These are phyloP conservation scores for Lupinus albus DNA, from an alignment of 306 rosid species.

Conservation along the genomic window DNA sequence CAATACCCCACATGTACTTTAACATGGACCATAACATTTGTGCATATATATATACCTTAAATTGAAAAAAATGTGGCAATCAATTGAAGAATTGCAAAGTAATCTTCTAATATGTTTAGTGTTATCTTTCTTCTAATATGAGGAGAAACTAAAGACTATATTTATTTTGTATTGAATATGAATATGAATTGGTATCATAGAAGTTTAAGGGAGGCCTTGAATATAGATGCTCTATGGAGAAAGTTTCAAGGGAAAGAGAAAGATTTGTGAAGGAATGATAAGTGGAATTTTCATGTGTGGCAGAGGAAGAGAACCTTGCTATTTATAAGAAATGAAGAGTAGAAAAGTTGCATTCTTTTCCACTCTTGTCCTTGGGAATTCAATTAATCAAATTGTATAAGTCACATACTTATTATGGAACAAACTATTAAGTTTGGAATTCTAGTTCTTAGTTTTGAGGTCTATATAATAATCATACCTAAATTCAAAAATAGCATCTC, in stretches of 20 bases:
- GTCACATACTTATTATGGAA: background rate
- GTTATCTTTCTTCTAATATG: background rate
- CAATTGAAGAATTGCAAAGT: background rate
- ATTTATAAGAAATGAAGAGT: slow-evolving; percentile 23
- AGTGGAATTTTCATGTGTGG: slow-evolving; percentile 18
- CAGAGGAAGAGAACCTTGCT: slow-evolving; percentile 2
- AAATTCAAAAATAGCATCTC: no score
- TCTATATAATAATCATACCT: no score
- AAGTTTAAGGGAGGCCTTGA: background rate
- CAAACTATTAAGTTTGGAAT: no score
- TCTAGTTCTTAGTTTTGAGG: no score
- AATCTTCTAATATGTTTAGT: background rate
- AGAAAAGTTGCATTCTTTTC: background rate
- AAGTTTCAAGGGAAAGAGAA: background rate
- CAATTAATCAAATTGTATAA: background rate
- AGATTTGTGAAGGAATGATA: background rate
- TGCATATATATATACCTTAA: slow-evolving; percentile 26
- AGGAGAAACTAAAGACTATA: background rate
- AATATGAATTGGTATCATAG: background rate
- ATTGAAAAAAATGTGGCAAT: slow-evolving; percentile 40
- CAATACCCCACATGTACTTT: background rate
- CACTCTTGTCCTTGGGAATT: background rate
- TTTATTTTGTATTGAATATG: background rate
- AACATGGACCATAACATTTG: slow-evolving; percentile 31
- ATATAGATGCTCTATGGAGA: background rate